A percentile compares a stretch with the other conserved stretches of the same genome.
Conservation (phyloP, 2,329 filamentous ascomycete genomes). For the Fusarium sp. region DNA sequence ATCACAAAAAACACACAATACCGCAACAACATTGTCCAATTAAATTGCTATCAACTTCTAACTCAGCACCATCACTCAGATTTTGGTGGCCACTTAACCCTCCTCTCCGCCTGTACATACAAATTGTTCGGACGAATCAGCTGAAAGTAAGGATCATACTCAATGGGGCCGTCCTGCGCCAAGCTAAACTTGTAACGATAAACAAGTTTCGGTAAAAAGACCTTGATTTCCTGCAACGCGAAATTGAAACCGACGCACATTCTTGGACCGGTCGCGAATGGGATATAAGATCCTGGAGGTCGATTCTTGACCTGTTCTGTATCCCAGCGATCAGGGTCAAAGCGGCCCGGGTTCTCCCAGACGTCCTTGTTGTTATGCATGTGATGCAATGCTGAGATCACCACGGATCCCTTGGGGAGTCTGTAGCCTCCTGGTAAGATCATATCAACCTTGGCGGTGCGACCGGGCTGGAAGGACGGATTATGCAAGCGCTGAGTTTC, state of each 20-base stretch:
- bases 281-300: slow-evolving; percentile 65
- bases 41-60: too few relatives aligned
- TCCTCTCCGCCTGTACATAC: slow-evolving; percentile 61
- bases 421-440: slow-evolving; percentile 70
- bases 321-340: slow-evolving; percentile 72
- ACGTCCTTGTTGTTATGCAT: slow-evolving; percentile 65
- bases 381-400: slow-evolving; percentile 65
- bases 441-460: slow-evolving; percentile 67
- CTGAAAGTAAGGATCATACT: slow-evolving; percentile 71
- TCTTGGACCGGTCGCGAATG: slow-evolving; percentile 68
- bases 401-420: slow-evolving; percentile 62
- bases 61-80: not conserved
- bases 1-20: too few relatives aligned
- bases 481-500: slow-evolving; percentile 71
- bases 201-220: slow-evolving; percentile 68
- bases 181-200: slow-evolving; percentile 68
- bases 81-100: slow-evolving; percentile 20
- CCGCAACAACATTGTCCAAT: too few relatives aligned
- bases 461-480: slow-evolving; percentile 70
- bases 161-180: slow-evolving; percentile 62
- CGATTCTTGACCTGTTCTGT: slow-evolving; percentile 64
- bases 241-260: slow-evolving; percentile 75
- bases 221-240: slow-evolving; percentile 70
- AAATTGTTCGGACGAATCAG: slow-evolving; percentile 67
- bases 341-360: slow-evolving; percentile 69